Base-by-base conservation (phyloP, 2,329 filamentous ascomycete species). In the Aspergillus calidoustus region DNA sequence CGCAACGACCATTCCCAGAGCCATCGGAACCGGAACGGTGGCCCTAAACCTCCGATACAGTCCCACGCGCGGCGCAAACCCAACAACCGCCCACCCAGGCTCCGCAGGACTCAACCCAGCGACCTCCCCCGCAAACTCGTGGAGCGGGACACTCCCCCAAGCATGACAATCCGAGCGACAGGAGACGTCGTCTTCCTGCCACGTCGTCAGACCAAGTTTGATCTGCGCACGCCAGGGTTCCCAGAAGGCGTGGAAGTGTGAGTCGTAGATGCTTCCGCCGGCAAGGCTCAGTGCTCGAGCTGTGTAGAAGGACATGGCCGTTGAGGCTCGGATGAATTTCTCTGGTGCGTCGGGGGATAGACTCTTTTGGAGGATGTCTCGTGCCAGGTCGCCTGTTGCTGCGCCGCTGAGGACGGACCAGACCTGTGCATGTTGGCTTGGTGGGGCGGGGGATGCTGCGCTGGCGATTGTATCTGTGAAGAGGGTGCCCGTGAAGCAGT, bases 401-500 rank as follows among this genome's bases (percentile, higher is more conserved):
- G 58, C 54, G 8, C 54, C 58, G 44, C 43, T 30, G 3, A 60
- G 46, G 31, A 60, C 48, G 22, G 43, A 44, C 15, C 47, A 60
- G 3, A 60, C 25, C n/a, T 60, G 58, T 15, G 43, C 30, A 25
- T 60, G 58, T 30, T 60, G 58, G 25, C 58, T 60, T 50, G 11
- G 1, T 22, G 22, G 30, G 1, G 51, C 34, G 34, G 4, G 15
- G 13, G 34, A 11, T 38, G 34, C 9, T 11, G 6, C 34, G 34
- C 9, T 11, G 6, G 34, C 9, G 34, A 38, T 6, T 15, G 34
- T 38, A 38, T 38, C 34, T 3, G 7, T 38, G 9, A 38, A 38
- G 34, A 38, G 7, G 8, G 34, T 11, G 4, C 34, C 34, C 4
- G 4, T 15, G 6, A 38, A 38, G 34, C 34, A 38, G 9, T 38